Conservation (phyloP, 306 rosid genomes). For the Trichosanthes truncata region DNA sequence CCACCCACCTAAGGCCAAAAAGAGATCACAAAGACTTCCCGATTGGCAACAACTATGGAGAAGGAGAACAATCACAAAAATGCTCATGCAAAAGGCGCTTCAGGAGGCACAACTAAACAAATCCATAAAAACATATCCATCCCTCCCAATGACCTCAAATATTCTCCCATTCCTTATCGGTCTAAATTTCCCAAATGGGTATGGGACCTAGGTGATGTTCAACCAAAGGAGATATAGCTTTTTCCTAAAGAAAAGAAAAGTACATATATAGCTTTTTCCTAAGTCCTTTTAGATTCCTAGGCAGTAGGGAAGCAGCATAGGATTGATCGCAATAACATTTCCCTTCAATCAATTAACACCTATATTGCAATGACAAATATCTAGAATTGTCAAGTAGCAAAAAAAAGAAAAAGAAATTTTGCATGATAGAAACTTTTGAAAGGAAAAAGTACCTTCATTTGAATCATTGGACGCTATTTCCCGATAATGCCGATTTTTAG, state of each 20-base stretch:
- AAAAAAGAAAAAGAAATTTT: neutral
- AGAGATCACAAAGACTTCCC: neutral
- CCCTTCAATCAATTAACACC: neutral
- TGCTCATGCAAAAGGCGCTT: neutral
- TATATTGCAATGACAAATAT: neutral
- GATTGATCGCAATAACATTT: neutral
- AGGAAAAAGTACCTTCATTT: conserved; percentile 28
- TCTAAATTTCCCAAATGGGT: neutral
- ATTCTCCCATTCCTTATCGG: neutral
- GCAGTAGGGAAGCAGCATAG: neutral
- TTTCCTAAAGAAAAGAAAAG: neutral
- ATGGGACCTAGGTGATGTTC: neutral
- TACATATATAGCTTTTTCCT: neutral
- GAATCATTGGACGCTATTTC: conserved; percentile 37
- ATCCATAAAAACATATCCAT: neutral
- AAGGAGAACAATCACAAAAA: neutral
- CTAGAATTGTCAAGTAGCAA: neutral
- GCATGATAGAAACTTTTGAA: neutral
- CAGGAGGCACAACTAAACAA: neutral
- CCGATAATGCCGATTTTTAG: conserved; percentile 51
- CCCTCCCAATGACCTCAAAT: neutral
- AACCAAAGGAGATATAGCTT: neutral
- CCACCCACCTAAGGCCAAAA: neutral
- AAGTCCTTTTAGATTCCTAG: neutral
- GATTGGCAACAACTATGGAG: neutral